A percentile compares a stretch with the other conserved stretches of the same genome.
Conservation (phyloP, 176 grass and related monocot species). For the Luzula sylvatica region DNA sequence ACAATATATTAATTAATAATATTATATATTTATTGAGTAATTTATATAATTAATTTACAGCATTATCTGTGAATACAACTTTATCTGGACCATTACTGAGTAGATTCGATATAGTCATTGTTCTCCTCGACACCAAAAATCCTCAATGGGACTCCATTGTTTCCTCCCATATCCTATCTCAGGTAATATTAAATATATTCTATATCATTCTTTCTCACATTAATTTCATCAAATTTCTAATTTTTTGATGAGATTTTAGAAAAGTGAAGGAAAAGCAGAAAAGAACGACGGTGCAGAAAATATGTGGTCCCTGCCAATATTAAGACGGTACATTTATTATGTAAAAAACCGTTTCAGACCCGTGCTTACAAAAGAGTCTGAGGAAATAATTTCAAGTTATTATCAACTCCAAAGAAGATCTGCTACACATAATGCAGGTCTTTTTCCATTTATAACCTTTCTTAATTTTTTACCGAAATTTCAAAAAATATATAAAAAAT, state of each 20-base stretch:
- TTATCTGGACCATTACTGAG: conserved; percentile 89
- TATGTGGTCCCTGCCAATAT: conserved; percentile 41
- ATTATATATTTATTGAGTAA: no score
- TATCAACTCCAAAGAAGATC: conserved; percentile 84
- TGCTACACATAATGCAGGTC: conserved; percentile 73
- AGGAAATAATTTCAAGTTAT: conserved; percentile 70
- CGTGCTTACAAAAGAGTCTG: conserved; percentile 69
- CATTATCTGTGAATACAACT: conserved; percentile 88
- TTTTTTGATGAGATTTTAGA: conserved; percentile 31
- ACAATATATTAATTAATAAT: neutral
- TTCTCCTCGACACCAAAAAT: conserved; percentile 68
- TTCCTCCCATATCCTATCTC: conserved; percentile 78
- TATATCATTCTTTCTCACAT: neutral
- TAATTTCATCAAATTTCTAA: no score
- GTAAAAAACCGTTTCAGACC: conserved; percentile 73
- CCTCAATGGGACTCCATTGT: conserved; percentile 56
- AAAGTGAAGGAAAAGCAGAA: conserved; percentile 32
- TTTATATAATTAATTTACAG: conserved; percentile 30
- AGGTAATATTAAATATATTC: conserved; percentile 34
- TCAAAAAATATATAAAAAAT: neutral
- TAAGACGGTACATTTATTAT: conserved; percentile 77
- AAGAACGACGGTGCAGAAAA: conserved; percentile 20
- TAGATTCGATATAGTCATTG: conserved; percentile 98
- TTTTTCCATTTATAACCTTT: neutral
- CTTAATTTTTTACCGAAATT: neutral